These are phyloP conservation scores for Ophiostoma sp. DNA, from an alignment of 2,329 filamentous ascomycete species.

Conservation along the genomic window DNA sequence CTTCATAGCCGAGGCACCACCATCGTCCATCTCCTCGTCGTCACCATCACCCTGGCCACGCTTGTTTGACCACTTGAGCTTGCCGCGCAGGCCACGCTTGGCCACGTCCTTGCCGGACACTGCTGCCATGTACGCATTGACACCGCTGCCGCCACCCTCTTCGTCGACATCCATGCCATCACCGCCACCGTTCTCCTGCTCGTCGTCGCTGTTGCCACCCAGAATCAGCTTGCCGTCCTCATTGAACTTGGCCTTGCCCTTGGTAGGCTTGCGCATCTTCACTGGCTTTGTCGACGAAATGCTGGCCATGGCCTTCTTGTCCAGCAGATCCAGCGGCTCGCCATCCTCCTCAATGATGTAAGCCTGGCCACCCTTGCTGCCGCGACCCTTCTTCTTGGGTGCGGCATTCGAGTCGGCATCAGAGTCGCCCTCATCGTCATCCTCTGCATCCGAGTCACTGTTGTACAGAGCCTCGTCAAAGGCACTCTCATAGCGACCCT, in stretches of 20 bases:
- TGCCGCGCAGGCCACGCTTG: constrained; percentile 58
- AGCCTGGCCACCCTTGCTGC: constrained; percentile 58
- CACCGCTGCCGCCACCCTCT: constrained; percentile 44
- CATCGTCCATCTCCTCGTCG: constrained; percentile 49
- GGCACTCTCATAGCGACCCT: constrained; percentile 76
- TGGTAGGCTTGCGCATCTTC: constrained; percentile 54
- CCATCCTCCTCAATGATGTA: constrained; percentile 95
- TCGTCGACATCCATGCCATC: constrained; percentile 57
- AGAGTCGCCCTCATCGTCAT: not conserved
- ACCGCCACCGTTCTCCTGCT: constrained; percentile 44
- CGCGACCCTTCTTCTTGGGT: constrained; percentile 39
- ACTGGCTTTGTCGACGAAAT: constrained; percentile 86
- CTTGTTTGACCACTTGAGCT: constrained; percentile 66
- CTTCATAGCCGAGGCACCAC: constrained; percentile 41
- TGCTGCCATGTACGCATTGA: constrained; percentile 64
- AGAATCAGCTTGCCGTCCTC: constrained; percentile 77
- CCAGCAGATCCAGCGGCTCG: constrained; percentile 89
- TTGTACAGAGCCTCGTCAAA: constrained; percentile 93
- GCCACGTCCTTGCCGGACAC: constrained; percentile 62
- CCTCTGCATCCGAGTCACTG: constrained; percentile 56
- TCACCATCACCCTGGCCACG: constrained; percentile 41
- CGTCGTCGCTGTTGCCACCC: constrained; percentile 44
- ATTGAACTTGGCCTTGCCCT: constrained; percentile 63
- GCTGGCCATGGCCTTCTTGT: constrained; percentile 80
- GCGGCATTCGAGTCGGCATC: constrained; percentile 6